These are phyloP conservation scores for Podaxis sp. DNA, from an alignment of 768 basidiomycete genomes.

Conservation along the genomic window DNA sequence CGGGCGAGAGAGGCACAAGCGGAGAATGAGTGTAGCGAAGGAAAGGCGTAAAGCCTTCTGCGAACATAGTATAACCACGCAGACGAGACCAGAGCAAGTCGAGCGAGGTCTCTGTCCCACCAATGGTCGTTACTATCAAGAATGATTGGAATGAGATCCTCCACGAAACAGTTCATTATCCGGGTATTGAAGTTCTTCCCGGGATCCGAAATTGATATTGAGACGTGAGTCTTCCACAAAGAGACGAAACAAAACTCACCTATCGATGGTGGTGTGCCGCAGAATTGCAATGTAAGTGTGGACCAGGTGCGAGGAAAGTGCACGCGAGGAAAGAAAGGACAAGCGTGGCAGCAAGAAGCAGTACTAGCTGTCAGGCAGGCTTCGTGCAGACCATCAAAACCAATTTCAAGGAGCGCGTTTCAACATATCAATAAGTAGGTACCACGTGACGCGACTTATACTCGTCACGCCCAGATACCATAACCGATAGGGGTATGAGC, in stretches of 20 bases:
- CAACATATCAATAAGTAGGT: background rate
- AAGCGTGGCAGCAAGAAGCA: conserved; percentile 20
- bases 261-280: background rate
- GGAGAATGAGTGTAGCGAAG: conserved; percentile 39
- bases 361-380: background rate
- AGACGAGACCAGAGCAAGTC: conserved; percentile 50
- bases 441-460: too few relatives aligned
- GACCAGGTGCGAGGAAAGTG: background rate
- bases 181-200: background rate
- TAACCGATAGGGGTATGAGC: too few relatives aligned
- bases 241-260: background rate
- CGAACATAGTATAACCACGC: conserved; percentile 46
- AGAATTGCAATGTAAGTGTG: background rate
- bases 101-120: conserved; percentile 53
- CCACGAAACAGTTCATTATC: conserved; percentile 33
- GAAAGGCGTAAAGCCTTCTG: conserved; percentile 44
- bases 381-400: background rate
- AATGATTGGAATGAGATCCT: conserved; percentile 54
- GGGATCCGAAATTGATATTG: background rate
- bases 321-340: background rate
- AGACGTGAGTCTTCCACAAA: background rate
- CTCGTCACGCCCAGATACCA: too few relatives aligned
- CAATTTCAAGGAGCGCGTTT: background rate
- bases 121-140: conserved; percentile 49
- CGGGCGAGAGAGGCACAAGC: conserved; percentile 42